Evolutionary conservation across 1,139 yeast species (phyloP), one percentile per base, ranked within the genome.

Genomic region (Eremothecium cymbalariae): DNA sequence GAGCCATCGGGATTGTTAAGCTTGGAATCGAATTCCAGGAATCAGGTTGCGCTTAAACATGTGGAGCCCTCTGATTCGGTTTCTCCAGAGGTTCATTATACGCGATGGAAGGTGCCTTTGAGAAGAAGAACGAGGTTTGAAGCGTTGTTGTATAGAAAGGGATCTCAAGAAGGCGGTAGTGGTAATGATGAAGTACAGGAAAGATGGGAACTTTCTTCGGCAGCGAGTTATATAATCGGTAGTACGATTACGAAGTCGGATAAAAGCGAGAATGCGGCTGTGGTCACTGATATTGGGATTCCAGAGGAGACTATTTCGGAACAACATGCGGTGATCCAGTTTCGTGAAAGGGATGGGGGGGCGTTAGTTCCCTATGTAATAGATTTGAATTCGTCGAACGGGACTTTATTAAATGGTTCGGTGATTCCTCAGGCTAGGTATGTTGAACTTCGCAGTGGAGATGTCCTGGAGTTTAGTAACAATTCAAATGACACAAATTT

Each of bases 291-390:
- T 45, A 61, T 74, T 2, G 52, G 57, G 8, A 51, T 71, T 2
- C 60, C 62, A 12, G 67, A 68, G 32, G 61, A 60, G 14, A 55
- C 68, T 1, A 66, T 71, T 27, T 70, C 77, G 1, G 65, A 67
- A 36, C 72, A 70, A 45, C 81, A 74, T 44, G 76, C 78, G 7
- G 80, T 65, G 1, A 56, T 75, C 8, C 81, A 74, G 43, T 73
- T 68, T 42, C 51, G 72, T 17, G 40, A 42, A 24, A 43, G 45
- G 14, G 38, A 48, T n/a, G 38, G 47, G 12, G 37, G 31, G 4
- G 29, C 38, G 14, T 32, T 60, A 8, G 51, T 50, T 22, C 67
- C 72, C 2, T 74, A 70, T 41, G 34, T 75, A 5, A 65, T 74
- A 23, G 81, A 74, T 44, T 51, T 75, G 18, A 69, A 65, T 14